Evolutionary conservation across 805 yeast genomes (phyloP).

Genomic region (Yarrowia yakushimensis): DNA sequence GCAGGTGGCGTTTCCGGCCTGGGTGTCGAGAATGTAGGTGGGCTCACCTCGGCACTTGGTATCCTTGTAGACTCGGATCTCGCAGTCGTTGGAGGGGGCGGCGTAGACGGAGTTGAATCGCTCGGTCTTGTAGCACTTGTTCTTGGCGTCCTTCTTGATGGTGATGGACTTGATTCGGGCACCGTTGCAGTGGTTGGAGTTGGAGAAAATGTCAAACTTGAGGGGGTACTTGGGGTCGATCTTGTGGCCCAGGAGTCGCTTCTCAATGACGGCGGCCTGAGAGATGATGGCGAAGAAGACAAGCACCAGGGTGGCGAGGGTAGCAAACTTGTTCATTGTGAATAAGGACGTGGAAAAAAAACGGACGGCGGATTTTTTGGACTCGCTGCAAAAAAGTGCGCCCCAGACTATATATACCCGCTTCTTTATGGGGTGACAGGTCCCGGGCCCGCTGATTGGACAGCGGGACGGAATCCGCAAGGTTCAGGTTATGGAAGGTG

Average conservation of each 20-base stretch:
- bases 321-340: slow-evolving; percentile 4
- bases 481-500: not conserved
- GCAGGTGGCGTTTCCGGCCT: slow-evolving; percentile 15
- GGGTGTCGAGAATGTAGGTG: slow-evolving; percentile 17
- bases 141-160: slow-evolving; percentile 1
- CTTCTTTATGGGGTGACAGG: slow-evolving; percentile 13
- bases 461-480: not conserved
- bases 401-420: not conserved
- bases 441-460: not conserved
- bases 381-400: not conserved
- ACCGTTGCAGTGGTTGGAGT: slow-evolving; percentile 26
- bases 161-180: slow-evolving; percentile 26
- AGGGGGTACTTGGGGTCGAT: slow-evolving; percentile 24
- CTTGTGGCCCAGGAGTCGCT: slow-evolving; percentile 17
- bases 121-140: slow-evolving; percentile 25
- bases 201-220: slow-evolving; percentile 25
- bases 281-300: slow-evolving; percentile 9
- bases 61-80: slow-evolving; percentile 22
- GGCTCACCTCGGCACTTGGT: slow-evolving; percentile 21
- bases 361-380: not conserved
- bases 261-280: slow-evolving; percentile 21
- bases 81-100: slow-evolving; percentile 19
- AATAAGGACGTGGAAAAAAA: not conserved
- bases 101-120: slow-evolving; percentile 23
- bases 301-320: not conserved